Evolutionary conservation across 2,329 filamentous ascomycete genomes (phyloP).

Genomic region (Plectosphaerella plurivora): DNA sequence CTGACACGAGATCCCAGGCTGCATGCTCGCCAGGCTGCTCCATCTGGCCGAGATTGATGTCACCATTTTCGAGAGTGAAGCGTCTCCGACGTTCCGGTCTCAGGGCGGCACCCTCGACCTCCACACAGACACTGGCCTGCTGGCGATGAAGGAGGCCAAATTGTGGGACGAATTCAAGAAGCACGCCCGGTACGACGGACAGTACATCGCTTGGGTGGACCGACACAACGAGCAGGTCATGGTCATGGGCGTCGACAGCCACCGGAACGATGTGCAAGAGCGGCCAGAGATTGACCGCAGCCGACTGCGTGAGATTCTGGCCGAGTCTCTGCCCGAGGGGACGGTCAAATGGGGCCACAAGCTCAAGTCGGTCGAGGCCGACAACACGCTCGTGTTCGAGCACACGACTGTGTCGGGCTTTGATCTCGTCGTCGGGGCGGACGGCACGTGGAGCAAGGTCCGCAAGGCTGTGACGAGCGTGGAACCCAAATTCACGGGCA

Average conservation of each 20-base stretch:
- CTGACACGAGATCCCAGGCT: constrained; percentile 19
- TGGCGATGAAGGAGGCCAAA: constrained; percentile 43
- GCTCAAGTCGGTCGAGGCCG: constrained; percentile 31
- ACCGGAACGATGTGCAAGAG: constrained; percentile 23
- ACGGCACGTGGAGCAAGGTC: constrained; percentile 32
- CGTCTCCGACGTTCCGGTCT: constrained; percentile 34
- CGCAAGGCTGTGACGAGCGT: constrained; percentile 29
- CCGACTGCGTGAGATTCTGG: constrained; percentile 36
- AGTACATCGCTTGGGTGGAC: constrained; percentile 42
- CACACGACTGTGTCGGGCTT: constrained; percentile 29
- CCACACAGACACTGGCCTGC: constrained; percentile 44
- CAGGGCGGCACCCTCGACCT: constrained; percentile 53
- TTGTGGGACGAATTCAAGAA: constrained; percentile 46
- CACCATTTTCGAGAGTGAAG: constrained; percentile 46
- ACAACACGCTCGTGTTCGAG: constrained; percentile 31
- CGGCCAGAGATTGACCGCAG: constrained; percentile 51
- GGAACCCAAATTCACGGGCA: constrained; percentile 39
- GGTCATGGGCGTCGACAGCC: constrained; percentile 17
- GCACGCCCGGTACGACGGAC: constrained; percentile 46
- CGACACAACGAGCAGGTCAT: constrained; percentile 29
- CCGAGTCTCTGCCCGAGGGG: constrained; percentile 36
- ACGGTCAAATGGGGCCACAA: constrained; percentile 41
- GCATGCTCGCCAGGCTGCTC: constrained; percentile 48
- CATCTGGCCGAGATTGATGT: constrained; percentile 38
- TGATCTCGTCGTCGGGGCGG: constrained; percentile 30